These are phyloP conservation scores for Gynochthodes officinalis DNA, from an alignment of 257 asterid genomes.

Conservation along the genomic window DNA sequence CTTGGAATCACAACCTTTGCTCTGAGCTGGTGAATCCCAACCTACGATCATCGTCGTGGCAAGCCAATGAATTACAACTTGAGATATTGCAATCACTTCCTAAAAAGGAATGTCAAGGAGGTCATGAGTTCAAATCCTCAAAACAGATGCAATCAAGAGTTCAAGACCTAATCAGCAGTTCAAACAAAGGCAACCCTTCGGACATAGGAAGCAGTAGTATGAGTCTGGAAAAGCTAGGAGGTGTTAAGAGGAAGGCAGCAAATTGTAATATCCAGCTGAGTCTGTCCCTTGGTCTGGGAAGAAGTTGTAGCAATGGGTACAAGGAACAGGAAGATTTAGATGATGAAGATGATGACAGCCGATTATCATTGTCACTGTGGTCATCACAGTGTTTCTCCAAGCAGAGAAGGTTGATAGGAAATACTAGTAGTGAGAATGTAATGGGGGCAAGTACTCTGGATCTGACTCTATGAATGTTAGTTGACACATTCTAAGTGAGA, in stretches of 20 bases:
- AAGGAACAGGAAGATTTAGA: constrained; percentile 18
- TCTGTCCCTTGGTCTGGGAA: constrained; percentile 48
- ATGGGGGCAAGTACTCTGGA: constrained; percentile 81
- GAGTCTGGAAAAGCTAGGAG: constrained; percentile 11
- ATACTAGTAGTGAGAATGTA: constrained; percentile 27
- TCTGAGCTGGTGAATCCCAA: constrained; percentile 26
- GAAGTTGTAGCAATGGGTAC: constrained; percentile 16
- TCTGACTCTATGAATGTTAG: constrained; percentile 86
- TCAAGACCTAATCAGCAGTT: constrained; percentile 12
- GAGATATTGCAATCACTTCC: no score
- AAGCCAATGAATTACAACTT: constrained; percentile 13
- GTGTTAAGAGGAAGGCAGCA: constrained; percentile 46
- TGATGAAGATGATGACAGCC: constrained; percentile 23
- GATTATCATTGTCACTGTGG: constrained; percentile 43
- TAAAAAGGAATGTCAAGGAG: constrained; percentile 12
- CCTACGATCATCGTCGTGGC: constrained; percentile 24
- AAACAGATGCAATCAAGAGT: no score
- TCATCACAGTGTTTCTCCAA: constrained; percentile 25
- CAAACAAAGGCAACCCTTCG: constrained; percentile 7
- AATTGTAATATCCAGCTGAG: constrained; percentile 43
- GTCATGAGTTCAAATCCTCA: constrained; percentile 22
- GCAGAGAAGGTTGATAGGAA: constrained; percentile 32
- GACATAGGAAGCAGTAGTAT: background rate
- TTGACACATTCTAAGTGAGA: constrained; percentile 63
- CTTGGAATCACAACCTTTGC: constrained; percentile 29